phyloP scores from a whole-genome alignment of 192 early-diverging fungal genomes.

The Entomortierella parvispora region DNA sequence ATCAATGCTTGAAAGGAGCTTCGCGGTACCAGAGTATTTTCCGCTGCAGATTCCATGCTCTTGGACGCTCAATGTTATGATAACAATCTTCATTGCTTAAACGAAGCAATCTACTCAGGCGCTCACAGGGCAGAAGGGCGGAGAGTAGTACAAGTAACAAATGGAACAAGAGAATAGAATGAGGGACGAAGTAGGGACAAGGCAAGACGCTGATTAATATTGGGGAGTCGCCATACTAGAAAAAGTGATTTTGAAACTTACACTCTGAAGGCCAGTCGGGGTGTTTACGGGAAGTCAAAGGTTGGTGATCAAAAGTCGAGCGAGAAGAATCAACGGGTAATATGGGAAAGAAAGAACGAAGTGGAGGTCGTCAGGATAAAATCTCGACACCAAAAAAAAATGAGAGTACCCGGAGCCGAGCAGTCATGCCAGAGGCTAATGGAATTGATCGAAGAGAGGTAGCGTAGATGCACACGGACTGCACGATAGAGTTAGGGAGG shows the following conservation, averaged over 20 bases:
- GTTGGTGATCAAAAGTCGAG: no score
- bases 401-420: background rate
- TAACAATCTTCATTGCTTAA: constrained; percentile 26
- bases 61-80: constrained; percentile 5
- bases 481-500: constrained; percentile 6
- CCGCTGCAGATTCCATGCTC: constrained; percentile 12
- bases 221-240: no score
- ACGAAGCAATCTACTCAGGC: constrained; percentile 1
- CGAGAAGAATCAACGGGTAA: no score
- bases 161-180: constrained; percentile 20
- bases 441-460: no score
- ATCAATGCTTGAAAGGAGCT: constrained; percentile 11
- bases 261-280: no score
- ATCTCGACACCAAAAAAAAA: constrained; percentile 5
- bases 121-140: constrained; percentile 6
- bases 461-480: no score
- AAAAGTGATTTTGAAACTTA: no score
- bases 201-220: no score
- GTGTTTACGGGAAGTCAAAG: no score
- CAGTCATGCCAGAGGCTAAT: background rate
- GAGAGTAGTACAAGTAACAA: constrained; percentile 10
- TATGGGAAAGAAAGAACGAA: no score
- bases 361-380: no score
- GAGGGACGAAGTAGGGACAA: no score
- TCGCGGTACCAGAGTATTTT: constrained; percentile 21